phyloP scores from a whole-genome alignment of 331 rosid species.

The Ulmus americana region DNA sequence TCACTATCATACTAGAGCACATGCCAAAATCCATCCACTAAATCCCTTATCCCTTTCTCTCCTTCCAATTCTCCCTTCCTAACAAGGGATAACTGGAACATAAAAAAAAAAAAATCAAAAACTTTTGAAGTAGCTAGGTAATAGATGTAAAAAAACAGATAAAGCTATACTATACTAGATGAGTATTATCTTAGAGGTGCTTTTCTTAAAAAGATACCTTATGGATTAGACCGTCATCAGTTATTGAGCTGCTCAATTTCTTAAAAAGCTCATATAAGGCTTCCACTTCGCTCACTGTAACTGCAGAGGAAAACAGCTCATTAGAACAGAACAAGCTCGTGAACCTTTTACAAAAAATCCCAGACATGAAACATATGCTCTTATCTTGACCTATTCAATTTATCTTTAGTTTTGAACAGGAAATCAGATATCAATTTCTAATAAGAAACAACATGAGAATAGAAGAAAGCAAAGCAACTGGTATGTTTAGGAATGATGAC shows the following conservation, averaged over 20 bases:
- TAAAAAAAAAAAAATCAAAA: constrained; percentile 8
- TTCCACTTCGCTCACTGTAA: constrained; percentile 69
- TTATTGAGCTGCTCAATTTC: constrained; percentile 76
- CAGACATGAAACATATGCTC: background rate
- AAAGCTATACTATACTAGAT: background rate
- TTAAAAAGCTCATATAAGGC: constrained; percentile 69
- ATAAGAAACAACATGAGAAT: background rate
- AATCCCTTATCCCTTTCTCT: no score
- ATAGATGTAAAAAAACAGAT: background rate
- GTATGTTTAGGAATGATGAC: constrained; percentile 6
- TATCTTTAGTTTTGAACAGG: background rate
- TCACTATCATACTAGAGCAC: no score
- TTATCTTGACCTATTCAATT: background rate
- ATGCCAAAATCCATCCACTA: no score
- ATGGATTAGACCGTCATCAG: constrained; percentile 72
- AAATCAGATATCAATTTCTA: background rate
- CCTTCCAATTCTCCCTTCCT: no score
- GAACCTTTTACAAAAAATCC: no score
- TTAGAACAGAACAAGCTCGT: no score
- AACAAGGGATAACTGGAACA: background rate
- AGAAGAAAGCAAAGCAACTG: constrained; percentile 11
- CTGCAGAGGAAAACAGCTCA: constrained; percentile 29
- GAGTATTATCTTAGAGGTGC: background rate
- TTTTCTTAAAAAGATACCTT: constrained; percentile 38
- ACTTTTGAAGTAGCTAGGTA: background rate